Base-by-base conservation (phyloP, 495 filamentous ascomycete species). In the Cercophora sp. region DNA sequence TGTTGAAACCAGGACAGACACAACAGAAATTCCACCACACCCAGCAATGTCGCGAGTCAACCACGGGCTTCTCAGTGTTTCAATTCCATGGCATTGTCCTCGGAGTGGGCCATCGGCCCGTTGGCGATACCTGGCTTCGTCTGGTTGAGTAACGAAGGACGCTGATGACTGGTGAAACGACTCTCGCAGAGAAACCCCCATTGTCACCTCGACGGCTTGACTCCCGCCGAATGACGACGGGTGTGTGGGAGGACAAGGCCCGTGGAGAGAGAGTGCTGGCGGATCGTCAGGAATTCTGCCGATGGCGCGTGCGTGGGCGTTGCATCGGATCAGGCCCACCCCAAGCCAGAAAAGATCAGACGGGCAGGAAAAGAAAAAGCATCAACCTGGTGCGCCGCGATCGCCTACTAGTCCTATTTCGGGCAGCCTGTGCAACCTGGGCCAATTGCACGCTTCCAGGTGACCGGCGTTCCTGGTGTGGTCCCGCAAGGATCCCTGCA, bases 321-420 rank as follows among this genome's bases (percentile, higher is more conserved):
- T 23, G 29, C 19, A 44, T 22, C 37, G 19, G 37, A 29, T 34
- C 34, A 25, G 22, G 46, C 8, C 29, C 18, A 36, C 26, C 13
- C 18, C 43, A 48, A 34, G 32, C 22, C 47, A 50, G n/a, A 48
- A 46, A 56, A 54, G 56, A 58, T 58, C 56, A 54, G 56, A 58
- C 34, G 56, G 48, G 54, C 47, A 58, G 34, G 27, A 37, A 41
- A 50, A 36, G 41, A 20, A 35, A 35, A 26, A 25, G 26, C 46
- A 46, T 23, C 40, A 29, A 26, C 26, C 48, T 44, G 39, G 29
- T 39, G 31, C 29, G 27, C 47, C 35, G 36, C 36, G 50, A 58
- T 58, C 51, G 56, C 32, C 32, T 34, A 29, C 56, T 58, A 58
- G 51, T n/a, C 50, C 56, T 51, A 58, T 47, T 58, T 54, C 22